Evolutionary conservation across 2,329 filamentous ascomycete species (phyloP).

Genomic region (Colletotrichum eleusines): DNA sequence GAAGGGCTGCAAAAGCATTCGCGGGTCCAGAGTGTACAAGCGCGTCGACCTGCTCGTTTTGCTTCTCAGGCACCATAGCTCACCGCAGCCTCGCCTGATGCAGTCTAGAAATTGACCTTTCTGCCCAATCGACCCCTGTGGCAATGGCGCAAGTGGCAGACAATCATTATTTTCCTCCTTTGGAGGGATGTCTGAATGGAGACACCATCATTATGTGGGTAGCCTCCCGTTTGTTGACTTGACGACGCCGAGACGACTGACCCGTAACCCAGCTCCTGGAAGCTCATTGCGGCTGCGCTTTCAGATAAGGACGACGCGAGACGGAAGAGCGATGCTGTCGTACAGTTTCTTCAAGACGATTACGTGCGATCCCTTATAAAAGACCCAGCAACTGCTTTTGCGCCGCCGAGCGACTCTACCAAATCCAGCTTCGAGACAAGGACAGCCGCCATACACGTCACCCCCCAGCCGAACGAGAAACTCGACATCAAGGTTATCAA

Average conservation of each 20-base stretch:
- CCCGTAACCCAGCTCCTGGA: conserved; percentile 68
- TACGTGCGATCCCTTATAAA: conserved; percentile 77
- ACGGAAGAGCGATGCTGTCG: conserved; percentile 66
- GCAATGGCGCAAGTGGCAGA: conserved; percentile 79
- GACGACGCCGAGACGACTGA: conserved; percentile 28
- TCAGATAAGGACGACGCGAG: conserved; percentile 68
- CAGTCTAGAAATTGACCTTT: conserved; percentile 37
- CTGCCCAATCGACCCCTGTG: conserved; percentile 52
- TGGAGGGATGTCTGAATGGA: conserved; percentile 87
- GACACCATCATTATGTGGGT: conserved; percentile 84
- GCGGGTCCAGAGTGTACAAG: conserved; percentile 34
- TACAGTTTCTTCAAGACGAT: conserved; percentile 77
- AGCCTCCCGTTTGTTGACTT: conserved; percentile 29
- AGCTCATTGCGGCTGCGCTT: conserved; percentile 67
- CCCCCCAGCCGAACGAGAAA: conserved; percentile 73
- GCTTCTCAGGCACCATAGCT: conserved; percentile 46
- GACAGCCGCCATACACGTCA: conserved; percentile 87
- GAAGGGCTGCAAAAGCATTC: conserved; percentile 41
- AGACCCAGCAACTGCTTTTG: conserved; percentile 76
- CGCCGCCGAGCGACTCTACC: conserved; percentile 69
- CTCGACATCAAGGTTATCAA: conserved; percentile 86
- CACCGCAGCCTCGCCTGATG: conserved; percentile 42
- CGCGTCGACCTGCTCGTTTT: conserved; percentile 41
- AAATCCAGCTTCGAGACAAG: conserved; percentile 83
- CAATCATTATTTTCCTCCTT: conserved; percentile 82